Base-by-base conservation (phyloP, 352 stramenopile genomes). In the Elongisporangium anandrum region DNA sequence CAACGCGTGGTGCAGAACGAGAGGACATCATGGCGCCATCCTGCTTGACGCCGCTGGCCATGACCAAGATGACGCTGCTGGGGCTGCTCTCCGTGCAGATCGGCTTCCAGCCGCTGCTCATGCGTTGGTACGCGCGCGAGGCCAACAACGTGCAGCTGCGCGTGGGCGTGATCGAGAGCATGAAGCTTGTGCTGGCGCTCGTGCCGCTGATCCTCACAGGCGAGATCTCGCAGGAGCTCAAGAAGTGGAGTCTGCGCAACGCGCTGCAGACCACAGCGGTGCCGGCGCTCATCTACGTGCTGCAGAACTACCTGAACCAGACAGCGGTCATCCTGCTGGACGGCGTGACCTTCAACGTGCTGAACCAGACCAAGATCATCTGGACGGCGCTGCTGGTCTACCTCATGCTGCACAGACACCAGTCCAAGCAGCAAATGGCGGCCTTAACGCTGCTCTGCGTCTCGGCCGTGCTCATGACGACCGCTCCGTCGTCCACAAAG, bases 331-430 rank as follows among this genome's bases (percentile, higher is more conserved):
- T 92, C 63, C 65, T 81, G 50, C 75, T 92, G 38, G 83, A 94
- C 68, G 81, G 81, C 39, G 79, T 93, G 21, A 91, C 81, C 19
- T 93, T 92, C 68, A 94, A 93, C 66, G 79, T 94, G 29, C 68
- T 94, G 29, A 93, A 94, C 63, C 85, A 93, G 69, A 94, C 85
- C 66, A 94, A 94, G 72, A 93, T 94, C 72, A 92, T 94, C 60
- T 92, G 81, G 80, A 93, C 85, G 19, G 81, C 85, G 45, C 60
- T 90, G 63, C 68, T 93, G 48, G 85, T 93, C 50, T 94, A 94
- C 65, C 54, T 89, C 54, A 74, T 93, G 61, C 69, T 94, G 45
- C 77, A 82, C 12, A 73, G 65, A n/a, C 77, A 83, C 38, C 85
- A 93, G 60, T 91, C 81, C 7, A 68, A 63, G 9, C 68, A 85